Evolutionary conservation across 805 yeast species (phyloP), one percentile per base, ranked within the genome.

Genomic region (Ogataea siamensis): DNA sequence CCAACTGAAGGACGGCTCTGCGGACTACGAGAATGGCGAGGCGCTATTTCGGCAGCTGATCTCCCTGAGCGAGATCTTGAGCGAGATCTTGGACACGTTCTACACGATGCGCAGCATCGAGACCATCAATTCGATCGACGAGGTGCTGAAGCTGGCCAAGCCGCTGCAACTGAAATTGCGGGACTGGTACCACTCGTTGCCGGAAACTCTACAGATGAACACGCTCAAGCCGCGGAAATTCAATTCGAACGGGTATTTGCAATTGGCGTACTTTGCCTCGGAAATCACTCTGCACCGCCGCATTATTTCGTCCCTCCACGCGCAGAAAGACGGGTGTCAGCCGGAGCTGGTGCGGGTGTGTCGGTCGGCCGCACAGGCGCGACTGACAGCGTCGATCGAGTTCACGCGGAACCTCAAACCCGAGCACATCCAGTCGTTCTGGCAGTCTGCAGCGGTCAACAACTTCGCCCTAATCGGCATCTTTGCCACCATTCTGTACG

Each of bases 211-310:
- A 23, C 87, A 79, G 42, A 82, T 79, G 85, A 71, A 62, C 39
- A 63, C 78, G 1, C 69, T 75, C 10, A 74, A 71, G 43, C 77
- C 82, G 7, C 66, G 85, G 29, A 77, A 75, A 49, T 71, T 81
- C 39, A 83, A 81, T 51, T 73, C 89, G 11, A 81, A 83, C 55
- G 91, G 94, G 0, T 79, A 83, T 46, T 65, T 89, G 34, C 94
- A 88, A 40, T 62, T 89, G 32, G 83, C 94, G 1, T 89, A 89
- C 58, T 85, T 88, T 63, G 91, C 94, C 0, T 83, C 95, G 0
- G 98, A 89, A 55, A 76, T 89, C 25, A 83, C 93, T 0, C 66
- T 89, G 16, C 97, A 89, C 59, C 66, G 97, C 34, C 78, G 80
- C 51, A 85, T 85, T 37, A 75, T 83, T 16, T 71, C 83, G 5